Percentiles rank a stretch among this genome's conserved stretches.
phyloP scores from a whole-genome alignment of 352 stramenopile genomes.

The Pythium guiyangense region DNA sequence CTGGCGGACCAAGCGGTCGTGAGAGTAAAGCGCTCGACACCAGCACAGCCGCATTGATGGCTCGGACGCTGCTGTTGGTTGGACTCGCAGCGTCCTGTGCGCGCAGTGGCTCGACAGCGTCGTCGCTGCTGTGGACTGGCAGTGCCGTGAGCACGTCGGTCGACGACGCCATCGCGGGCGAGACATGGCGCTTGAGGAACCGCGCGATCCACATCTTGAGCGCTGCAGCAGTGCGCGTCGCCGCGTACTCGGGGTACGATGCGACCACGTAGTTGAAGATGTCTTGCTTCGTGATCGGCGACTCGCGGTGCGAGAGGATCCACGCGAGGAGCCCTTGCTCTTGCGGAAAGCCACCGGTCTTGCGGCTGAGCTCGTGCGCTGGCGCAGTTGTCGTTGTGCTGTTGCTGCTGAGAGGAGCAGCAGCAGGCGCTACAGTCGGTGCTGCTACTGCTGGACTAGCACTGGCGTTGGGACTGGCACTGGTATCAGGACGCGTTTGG shows the following conservation, averaged over 20 bases:
- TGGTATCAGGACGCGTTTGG: too few species aligned
- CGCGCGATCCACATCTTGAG: conserved; percentile 60
- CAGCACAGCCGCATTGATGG: not conserved
- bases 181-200: conserved; percentile 63
- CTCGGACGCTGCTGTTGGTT: not conserved
- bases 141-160: conserved; percentile 4
- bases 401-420: not conserved
- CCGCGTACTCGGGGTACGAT: conserved; percentile 50
- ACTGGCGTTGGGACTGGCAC: conserved; percentile 5
- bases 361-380: conserved; percentile 6
- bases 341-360: conserved; percentile 16
- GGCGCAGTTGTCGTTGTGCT: not conserved
- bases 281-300: conserved; percentile 53
- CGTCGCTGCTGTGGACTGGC: conserved; percentile 5
- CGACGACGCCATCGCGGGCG: conserved; percentile 1
- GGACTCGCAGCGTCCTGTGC: not conserved
- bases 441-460: conserved; percentile 10
- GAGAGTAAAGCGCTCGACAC: not conserved
- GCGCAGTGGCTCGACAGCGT: conserved; percentile 6
- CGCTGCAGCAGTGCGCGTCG: conserved; percentile 43
- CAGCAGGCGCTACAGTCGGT: conserved; percentile 6
- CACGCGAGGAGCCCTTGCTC: conserved; percentile 50
- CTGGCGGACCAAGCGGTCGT: not conserved
- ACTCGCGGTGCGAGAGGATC: conserved; percentile 36
- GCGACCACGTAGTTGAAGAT: conserved; percentile 52